These are phyloP conservation scores for Cladorrhinum sp. DNA, from an alignment of 2,329 filamentous ascomycete species.

Conservation along the genomic window DNA sequence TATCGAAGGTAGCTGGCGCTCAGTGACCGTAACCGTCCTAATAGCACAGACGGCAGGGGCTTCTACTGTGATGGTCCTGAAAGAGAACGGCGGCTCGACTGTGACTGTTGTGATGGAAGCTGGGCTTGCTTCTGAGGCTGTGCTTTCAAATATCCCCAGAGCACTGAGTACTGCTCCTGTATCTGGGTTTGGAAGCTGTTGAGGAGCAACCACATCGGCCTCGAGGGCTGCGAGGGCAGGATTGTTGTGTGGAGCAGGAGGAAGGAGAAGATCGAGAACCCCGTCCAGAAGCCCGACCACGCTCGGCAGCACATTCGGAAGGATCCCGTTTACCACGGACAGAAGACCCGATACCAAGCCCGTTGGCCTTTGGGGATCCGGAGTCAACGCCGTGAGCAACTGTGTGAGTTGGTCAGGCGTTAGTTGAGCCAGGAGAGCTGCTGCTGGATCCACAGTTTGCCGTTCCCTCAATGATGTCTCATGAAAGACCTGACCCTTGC, in stretches of 20 bases:
- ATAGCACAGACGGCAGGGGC: background rate
- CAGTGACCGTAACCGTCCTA: background rate
- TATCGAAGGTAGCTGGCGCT: background rate
- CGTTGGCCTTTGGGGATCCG: background rate
- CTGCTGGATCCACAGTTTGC: background rate
- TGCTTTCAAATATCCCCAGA: background rate
- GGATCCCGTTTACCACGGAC: background rate
- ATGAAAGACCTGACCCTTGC: background rate
- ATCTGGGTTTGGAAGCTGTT: background rate
- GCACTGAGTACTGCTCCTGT: background rate
- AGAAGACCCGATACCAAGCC: background rate
- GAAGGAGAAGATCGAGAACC: conserved; percentile 5
- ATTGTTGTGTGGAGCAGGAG: background rate
- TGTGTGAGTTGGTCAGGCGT: background rate
- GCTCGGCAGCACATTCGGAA: background rate
- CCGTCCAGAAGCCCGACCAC: conserved; percentile 1
- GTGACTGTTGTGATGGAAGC: background rate
- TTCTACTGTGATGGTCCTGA: background rate
- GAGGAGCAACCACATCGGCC: background rate
- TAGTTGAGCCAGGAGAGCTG: background rate
- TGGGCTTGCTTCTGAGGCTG: background rate
- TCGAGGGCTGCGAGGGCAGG: background rate
- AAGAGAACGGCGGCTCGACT: background rate
- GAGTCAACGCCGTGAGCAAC: background rate
- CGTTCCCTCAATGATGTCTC: background rate